Base-by-base conservation (phyloP, 345 rosid genomes). In the Linum trigynum region DNA sequence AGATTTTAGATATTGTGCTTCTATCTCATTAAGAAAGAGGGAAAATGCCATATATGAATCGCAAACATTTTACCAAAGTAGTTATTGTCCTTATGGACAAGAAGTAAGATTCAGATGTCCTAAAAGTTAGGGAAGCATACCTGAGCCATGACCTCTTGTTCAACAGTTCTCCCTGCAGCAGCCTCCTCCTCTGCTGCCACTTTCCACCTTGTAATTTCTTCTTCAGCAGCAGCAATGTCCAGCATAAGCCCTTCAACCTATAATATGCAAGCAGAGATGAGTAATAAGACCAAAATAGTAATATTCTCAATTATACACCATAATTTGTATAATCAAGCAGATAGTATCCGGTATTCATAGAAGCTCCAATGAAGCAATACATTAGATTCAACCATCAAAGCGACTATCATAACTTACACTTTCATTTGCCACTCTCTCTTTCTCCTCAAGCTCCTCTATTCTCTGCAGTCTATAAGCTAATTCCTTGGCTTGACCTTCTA, bases 141-240 rank as follows among this genome's bases (percentile, higher is more conserved):
- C 94, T 87, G 87, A 50, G 86, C 74, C 8, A 80, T 67, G 72
- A 82, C 82, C 61, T 90, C 95, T 71, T 83, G 92, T 74, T 94
- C 99, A 72, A 94, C 85, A 67, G 91, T 95, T 83, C 88, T 78
- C 57, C 96, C 99, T 10, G 98, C 99, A 73, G 91, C 97, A 72
- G 99, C 98, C 77, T 91, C 99, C 67, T 95, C 86, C 83, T 91
- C 99, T 59, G 98, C 99, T 71, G 99, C 99, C 51, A 82, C 83
- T 87, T 91, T 95, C 99, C 99, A 95, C 81, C 99, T 84, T 37
- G 82, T 67, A 72, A 95, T 95, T 84, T 95, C 99, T 86, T 91
- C 99, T 79, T 91, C 99, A 66, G 99, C 91, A 64, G 94, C 94
- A 77, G 95, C 85, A 72, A 95, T 87, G 74, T 95, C 97, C 69